These are phyloP conservation scores for Ogataea thermomethanolica DNA, from an alignment of 805 yeast genomes.

Conservation along the genomic window DNA sequence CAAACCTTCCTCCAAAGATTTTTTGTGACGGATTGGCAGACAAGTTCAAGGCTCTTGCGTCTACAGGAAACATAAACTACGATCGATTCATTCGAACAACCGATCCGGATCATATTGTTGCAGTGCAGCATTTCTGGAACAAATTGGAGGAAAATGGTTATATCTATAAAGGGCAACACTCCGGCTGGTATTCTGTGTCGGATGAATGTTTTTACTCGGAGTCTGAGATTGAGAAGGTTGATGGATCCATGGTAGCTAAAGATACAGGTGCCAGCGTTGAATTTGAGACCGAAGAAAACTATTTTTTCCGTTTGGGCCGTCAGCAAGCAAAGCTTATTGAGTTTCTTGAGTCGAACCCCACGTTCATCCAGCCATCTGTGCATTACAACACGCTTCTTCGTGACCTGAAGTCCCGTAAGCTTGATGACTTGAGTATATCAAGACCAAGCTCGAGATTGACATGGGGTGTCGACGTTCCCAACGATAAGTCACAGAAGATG, in stretches of 20 bases:
- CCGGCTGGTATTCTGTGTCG: constrained; percentile 93
- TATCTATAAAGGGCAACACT: constrained; percentile 78
- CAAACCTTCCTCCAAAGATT: constrained; percentile 48
- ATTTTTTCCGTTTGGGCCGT: constrained; percentile 72
- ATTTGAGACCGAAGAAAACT: constrained; percentile 77
- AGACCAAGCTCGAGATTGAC: constrained; percentile 71
- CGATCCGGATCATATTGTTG: constrained; percentile 66
- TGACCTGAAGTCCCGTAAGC: constrained; percentile 47
- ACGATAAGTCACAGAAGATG: constrained; percentile 69
- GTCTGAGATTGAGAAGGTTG: constrained; percentile 52
- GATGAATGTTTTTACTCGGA: constrained; percentile 95
- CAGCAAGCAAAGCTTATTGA: constrained; percentile 54
- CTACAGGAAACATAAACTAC: constrained; percentile 51
- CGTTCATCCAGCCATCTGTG: constrained; percentile 63
- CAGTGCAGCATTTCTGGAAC: constrained; percentile 72
- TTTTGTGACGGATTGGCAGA: constrained; percentile 70
- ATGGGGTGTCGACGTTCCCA: constrained; percentile 93
- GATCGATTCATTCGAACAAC: constrained; percentile 90
- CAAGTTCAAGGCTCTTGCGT: constrained; percentile 64
- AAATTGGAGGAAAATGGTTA: constrained; percentile 53
- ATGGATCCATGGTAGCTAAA: constrained; percentile 39
- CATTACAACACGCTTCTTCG: constrained; percentile 52
- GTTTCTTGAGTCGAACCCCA: constrained; percentile 44
- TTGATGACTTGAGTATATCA: constrained; percentile 80
- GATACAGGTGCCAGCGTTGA: constrained; percentile 78